Evolutionary conservation across 306 rosid genomes (phyloP).

Genomic region (Cyamopsis tetragonoloba): DNA sequence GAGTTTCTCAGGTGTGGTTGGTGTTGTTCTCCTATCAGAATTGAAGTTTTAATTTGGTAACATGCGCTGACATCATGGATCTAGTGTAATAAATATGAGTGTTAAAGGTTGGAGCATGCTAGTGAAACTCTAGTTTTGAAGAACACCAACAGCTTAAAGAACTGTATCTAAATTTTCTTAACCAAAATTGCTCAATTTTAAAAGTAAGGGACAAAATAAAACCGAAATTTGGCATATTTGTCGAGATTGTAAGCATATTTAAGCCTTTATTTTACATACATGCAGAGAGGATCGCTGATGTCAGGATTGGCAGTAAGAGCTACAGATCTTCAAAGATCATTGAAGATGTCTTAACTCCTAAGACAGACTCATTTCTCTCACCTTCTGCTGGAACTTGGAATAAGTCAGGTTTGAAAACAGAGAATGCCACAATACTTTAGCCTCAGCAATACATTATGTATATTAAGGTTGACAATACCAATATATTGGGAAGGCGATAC

Average conservation of each 20-base stretch:
- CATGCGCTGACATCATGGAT: too few species aligned
- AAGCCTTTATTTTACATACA: conserved; percentile 16
- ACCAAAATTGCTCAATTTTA: neutral
- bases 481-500: conserved; percentile 12
- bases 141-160: too few species aligned
- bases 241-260: neutral
- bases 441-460: neutral
- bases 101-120: too few species aligned
- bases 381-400: conserved; percentile 33
- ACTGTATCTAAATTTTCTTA: too few species aligned
- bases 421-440: neutral
- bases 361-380: conserved; percentile 27
- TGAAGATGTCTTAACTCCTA: conserved; percentile 31
- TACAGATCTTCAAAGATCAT: conserved; percentile 28
- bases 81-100: too few species aligned
- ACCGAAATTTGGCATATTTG: neutral
- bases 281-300: conserved; percentile 40
- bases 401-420: conserved; percentile 40
- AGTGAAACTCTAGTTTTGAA: too few species aligned
- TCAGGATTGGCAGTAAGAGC: conserved; percentile 8
- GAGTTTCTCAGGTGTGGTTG: too few species aligned
- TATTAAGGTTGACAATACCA: neutral
- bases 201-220: neutral
- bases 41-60: too few species aligned
- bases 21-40: too few species aligned